Base-by-base conservation (phyloP, 371 early-diverging fungal species). In the Rhizomucor pusillus region DNA sequence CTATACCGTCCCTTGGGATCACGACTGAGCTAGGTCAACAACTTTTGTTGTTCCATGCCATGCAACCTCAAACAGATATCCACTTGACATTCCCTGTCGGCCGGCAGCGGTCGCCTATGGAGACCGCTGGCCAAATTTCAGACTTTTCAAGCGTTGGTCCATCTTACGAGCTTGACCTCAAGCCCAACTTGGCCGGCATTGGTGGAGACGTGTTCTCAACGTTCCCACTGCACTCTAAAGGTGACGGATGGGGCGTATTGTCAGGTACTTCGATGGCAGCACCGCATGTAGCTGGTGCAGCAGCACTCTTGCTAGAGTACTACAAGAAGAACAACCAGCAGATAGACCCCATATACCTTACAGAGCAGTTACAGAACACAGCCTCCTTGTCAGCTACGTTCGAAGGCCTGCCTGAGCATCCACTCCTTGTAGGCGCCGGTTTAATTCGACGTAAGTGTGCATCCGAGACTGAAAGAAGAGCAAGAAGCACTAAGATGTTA, bases 131-230 rank as follows among this genome's bases (percentile, higher is more conserved):
- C 7, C 65, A 67, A 24, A 62, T 79, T 1, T 79, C 82, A 1
- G 47, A 44, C 16, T 81, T 80, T 56, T 80, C 82, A 0, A 72
- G 90, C 19, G 54, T 63, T 5, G 77, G 77, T 0, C 77, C 77
- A 0, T 62, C 62, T 10, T 67, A 77, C 43, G 77, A 77, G 23
- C 49, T 74, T 18, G 65, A 71, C 33, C 47, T 77, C 36, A 77
- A 77, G 47, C 77, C 90, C 5, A 81, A 81, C 14, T 33, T 89
- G 22, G 72, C 80, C 12, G 87, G 81, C 11, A 85, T 87, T 16
- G 90, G 90, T 45, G 83, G 83, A 6, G 69, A 79, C 56, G 86
- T 90, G 22, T 84, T 76, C 54, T 89, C 90, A n/a, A 85, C 90
- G 6, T n/a, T 85, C 52, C 77, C 77, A 5, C 43, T 35, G 6